Base-by-base conservation (phyloP, 768 basidiomycete genomes). In the Lactarius quietus region DNA sequence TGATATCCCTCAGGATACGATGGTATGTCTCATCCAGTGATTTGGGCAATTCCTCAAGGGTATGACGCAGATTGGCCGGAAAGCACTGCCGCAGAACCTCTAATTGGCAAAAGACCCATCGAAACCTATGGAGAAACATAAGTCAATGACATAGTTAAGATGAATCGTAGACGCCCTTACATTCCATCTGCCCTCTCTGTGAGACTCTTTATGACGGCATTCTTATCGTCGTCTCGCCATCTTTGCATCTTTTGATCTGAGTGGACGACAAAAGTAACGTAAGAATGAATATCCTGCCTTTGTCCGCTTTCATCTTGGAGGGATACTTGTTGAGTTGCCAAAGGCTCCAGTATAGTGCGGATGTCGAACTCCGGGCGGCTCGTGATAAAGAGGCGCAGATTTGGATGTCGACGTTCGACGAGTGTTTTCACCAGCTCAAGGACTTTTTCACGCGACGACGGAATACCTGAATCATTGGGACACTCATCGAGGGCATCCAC, bases 31-130 rank as follows among this genome's bases (percentile, higher is more conserved):
- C 60, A 6, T 61, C 60, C 14, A 61, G 20, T 5, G 51, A 53
- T n/a, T 23, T 28, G 10, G 60, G 60, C 14, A 61, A 61, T 54
- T 61, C 60, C 0, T 38, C 28, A 18, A 61, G 60, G 14, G 41
- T 17, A 7, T 7, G 38, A 36, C 38, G 51, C 20, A 61, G n/a
- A 28, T 31, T 55, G 3, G 53, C 14, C 1, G 55, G 43, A 28
- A 62, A 23, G 29, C 62, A 62, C 8, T 45, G 54, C 2, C 62
- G 43, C 17, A 62, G 55, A 14, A 35, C 23, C 15, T 62, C 43
- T 9, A 62, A 35, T 28, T 62, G 62, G 31, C 62, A 62, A n/a
- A n/a, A 48, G 1, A 62, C 55, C 54, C 54, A 62, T 33, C 62
- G 62, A n/a, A 56, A 62, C 62, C 62, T 62, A 41, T 12, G 12